Conservation (phyloP, 2,329 filamentous ascomycete species). For the Stagonosporopsis tanaceti region DNA sequence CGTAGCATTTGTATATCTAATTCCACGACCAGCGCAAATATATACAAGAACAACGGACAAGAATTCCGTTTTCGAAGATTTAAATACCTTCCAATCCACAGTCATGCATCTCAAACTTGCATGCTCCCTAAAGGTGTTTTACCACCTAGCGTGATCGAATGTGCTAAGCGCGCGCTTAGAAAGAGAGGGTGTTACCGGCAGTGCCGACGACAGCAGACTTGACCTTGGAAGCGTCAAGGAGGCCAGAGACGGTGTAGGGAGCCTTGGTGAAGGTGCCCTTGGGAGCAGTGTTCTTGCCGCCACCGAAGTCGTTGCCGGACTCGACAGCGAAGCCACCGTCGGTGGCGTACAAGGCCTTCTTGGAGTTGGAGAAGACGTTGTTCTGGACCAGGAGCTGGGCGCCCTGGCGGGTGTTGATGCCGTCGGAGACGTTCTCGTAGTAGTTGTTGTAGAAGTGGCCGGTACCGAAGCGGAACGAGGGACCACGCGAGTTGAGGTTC, state of each 20-base stretch:
- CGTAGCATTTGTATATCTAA: conserved; percentile 12
- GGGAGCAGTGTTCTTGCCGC: conserved; percentile 40
- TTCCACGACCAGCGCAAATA: conserved; percentile 19
- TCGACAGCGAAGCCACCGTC: conserved; percentile 49
- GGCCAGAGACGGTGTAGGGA: conserved; percentile 45
- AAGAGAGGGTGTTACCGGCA: conserved; percentile 51
- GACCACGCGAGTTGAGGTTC: conserved; percentile 70
- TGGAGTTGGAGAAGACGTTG: conserved; percentile 47
- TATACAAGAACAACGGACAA: conserved; percentile 14
- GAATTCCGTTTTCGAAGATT: background rate
- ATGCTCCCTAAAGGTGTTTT: background rate
- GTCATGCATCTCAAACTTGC: conserved; percentile 1
- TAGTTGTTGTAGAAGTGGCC: conserved; percentile 67
- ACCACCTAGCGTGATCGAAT: conserved; percentile 1
- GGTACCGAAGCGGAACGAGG: conserved; percentile 71
- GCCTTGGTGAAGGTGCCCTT: conserved; percentile 44
- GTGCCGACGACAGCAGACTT: conserved; percentile 51
- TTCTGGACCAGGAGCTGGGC: conserved; percentile 55
- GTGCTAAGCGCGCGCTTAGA: conserved; percentile 27
- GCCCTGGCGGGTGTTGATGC: conserved; percentile 54
- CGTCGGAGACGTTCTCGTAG: conserved; percentile 49
- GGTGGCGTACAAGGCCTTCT: conserved; percentile 47
- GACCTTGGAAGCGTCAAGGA: conserved; percentile 46
- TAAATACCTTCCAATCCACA: conserved; percentile 1
- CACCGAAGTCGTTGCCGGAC: conserved; percentile 52